These are phyloP conservation scores for Porphyridium purpureum DNA, from an alignment of 23 red algal species.

Conservation along the genomic window DNA sequence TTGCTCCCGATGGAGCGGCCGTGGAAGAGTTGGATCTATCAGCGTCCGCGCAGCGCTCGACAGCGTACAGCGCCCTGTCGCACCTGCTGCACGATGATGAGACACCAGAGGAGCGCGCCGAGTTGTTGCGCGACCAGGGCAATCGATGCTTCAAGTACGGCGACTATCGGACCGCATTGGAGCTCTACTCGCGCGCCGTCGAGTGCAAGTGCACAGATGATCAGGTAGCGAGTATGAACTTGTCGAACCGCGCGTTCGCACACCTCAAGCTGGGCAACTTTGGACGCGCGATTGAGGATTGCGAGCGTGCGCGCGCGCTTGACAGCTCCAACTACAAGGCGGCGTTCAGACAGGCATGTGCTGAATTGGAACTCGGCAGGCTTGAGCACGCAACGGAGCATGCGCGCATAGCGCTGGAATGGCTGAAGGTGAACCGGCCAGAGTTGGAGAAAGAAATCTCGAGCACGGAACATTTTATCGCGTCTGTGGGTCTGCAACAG, in stretches of 20 bases:
- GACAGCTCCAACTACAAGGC: conserved; percentile 1
- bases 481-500: too few relatives aligned
- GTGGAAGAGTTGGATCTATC: background rate
- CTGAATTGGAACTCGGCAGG: too few relatives aligned
- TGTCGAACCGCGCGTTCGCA: conserved; percentile 14
- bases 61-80: conserved; percentile 13
- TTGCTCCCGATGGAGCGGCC: conserved; percentile 1
- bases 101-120: conserved; percentile 14
- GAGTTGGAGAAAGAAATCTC: too few relatives aligned
- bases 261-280: conserved; percentile 35
- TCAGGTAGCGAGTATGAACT: background rate
- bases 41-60: too few relatives aligned
- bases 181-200: background rate
- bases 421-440: too few relatives aligned
- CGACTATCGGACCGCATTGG: background rate
- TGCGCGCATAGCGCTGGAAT: too few relatives aligned
- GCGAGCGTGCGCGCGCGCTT: background rate
- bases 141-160: conserved; percentile 14
- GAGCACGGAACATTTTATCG: too few relatives aligned
- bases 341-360: too few relatives aligned
- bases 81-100: conserved; percentile 49
- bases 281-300: conserved; percentile 10
- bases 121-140: conserved; percentile 31
- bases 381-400: too few relatives aligned
- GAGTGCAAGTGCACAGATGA: background rate